Evolutionary conservation across 2,329 filamentous ascomycete genomes (phyloP).

Genomic region (Acephala macrosclerotiorum): DNA sequence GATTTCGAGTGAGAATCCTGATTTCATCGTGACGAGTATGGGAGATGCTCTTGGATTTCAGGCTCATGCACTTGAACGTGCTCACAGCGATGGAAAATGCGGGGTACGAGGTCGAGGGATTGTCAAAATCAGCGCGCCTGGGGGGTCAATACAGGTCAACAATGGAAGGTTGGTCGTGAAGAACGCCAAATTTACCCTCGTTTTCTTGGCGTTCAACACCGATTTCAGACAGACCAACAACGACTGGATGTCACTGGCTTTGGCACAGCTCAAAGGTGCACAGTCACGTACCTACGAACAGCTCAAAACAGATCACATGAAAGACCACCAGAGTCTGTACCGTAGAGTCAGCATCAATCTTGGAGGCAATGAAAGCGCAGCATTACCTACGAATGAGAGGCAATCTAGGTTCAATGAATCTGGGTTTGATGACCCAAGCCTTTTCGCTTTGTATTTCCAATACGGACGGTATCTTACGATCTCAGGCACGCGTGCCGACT

Average conservation of each 20-base stretch:
- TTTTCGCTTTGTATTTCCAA: conserved; percentile 31
- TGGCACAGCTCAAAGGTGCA: conserved; percentile 4
- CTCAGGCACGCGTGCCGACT: conserved; percentile 30
- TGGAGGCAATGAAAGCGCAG: background rate
- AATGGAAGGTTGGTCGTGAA: conserved; percentile 3
- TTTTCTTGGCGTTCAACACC: conserved; percentile 9
- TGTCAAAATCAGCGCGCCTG: conserved; percentile 4
- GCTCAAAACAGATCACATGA: conserved; percentile 9
- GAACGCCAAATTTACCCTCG: background rate
- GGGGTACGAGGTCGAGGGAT: conserved; percentile 5
- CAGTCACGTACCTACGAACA: conserved; percentile 1
- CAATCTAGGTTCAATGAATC: background rate
- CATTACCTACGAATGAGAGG: conserved; percentile 6
- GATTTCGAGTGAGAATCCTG: conserved; percentile 11
- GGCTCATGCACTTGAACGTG: conserved; percentile 8
- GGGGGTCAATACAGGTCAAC: conserved; percentile 2
- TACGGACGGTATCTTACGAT: conserved; percentile 45
- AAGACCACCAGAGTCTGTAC: conserved; percentile 10
- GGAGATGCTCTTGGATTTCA: conserved; percentile 9
- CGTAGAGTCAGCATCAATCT: conserved; percentile 11
- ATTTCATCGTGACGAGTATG: conserved; percentile 4
- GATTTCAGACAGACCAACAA: conserved; percentile 8
- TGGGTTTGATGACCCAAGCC: conserved; percentile 10
- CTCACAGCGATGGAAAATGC: conserved; percentile 11
- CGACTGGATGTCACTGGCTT: conserved; percentile 7